A percentile compares a stretch with the other conserved stretches of the same genome.
These are phyloP conservation scores for Tetrapisispora taiwanensis DNA, from an alignment of 805 yeast species.

Conservation along the genomic window DNA sequence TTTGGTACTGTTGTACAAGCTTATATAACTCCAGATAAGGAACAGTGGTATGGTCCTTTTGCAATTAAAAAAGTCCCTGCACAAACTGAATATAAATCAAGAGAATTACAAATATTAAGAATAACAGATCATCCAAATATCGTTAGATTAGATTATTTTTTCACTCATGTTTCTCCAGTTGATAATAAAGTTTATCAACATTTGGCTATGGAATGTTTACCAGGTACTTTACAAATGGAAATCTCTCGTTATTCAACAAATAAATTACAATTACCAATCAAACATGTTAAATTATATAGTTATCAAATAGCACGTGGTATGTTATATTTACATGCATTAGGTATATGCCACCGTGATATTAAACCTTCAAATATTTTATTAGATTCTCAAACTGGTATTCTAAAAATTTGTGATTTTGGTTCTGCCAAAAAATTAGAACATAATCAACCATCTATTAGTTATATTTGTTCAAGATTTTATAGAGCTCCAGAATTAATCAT, in stretches of 20 bases:
- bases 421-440: conserved; percentile 71
- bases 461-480: conserved; percentile 82
- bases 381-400: conserved; percentile 53
- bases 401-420: conserved; percentile 80
- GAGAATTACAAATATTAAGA: conserved; percentile 70
- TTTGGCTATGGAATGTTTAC: conserved; percentile 78
- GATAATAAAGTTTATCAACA: conserved; percentile 67
- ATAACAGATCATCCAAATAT: conserved; percentile 74
- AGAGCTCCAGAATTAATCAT: conserved; percentile 87
- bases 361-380: conserved; percentile 76
- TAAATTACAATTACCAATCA: conserved; percentile 53
- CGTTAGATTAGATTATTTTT: conserved; percentile 57
- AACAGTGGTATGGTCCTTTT: conserved; percentile 64
- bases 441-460: conserved; percentile 82
- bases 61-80: conserved; percentile 82
- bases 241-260: conserved; percentile 57
- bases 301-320: conserved; percentile 76
- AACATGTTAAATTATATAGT: conserved; percentile 66
- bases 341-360: conserved; percentile 75
- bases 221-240: conserved; percentile 69
- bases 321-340: conserved; percentile 71
- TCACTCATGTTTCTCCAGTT: conserved; percentile 51
- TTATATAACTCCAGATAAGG: conserved; percentile 34
- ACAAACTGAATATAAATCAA: conserved; percentile 73
- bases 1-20: conserved; percentile 81